phyloP scores from a whole-genome alignment of 305 asterid genomes.

The Plantago rigida region DNA sequence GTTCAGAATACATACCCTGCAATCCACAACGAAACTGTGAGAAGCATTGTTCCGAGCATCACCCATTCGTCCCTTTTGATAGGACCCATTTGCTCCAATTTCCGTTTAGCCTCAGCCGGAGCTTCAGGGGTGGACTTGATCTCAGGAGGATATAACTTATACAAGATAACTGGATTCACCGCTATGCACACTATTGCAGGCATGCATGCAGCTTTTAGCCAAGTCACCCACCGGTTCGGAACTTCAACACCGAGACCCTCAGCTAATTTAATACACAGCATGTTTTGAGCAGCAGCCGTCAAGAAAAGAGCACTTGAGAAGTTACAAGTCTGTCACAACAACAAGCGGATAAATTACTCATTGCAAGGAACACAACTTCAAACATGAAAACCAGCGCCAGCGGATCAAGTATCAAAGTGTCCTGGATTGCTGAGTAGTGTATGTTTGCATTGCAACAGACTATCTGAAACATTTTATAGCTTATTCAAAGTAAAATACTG shows the following conservation, averaged over 20 bases:
- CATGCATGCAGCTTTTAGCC: constrained; percentile 56
- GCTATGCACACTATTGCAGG: constrained; percentile 45
- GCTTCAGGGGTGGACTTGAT: constrained; percentile 66
- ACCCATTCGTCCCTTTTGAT: constrained; percentile 64
- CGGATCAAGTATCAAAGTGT: too few relatives aligned
- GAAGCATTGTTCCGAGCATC: constrained; percentile 52
- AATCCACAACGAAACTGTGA: constrained; percentile 61
- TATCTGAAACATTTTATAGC: too few relatives aligned
- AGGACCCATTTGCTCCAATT: constrained; percentile 62
- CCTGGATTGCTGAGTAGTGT: too few relatives aligned
- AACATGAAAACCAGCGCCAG: neutral
- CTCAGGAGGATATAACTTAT: constrained; percentile 58
- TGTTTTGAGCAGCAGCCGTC: constrained; percentile 75
- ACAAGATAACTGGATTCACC: constrained; percentile 47
- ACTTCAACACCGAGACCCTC: constrained; percentile 53
- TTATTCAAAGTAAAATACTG: too few relatives aligned
- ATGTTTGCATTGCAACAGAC: too few relatives aligned
- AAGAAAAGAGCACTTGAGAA: constrained; percentile 68
- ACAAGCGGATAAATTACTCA: neutral
- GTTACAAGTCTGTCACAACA: constrained; percentile 40
- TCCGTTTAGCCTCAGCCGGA: constrained; percentile 48
- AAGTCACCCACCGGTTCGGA: constrained; percentile 56
- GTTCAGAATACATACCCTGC: constrained; percentile 42
- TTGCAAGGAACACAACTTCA: neutral
- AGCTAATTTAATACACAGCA: constrained; percentile 59